Evolutionary conservation across 495 filamentous ascomycete species (phyloP).

Genomic region (Elasticomyces elasticus): DNA sequence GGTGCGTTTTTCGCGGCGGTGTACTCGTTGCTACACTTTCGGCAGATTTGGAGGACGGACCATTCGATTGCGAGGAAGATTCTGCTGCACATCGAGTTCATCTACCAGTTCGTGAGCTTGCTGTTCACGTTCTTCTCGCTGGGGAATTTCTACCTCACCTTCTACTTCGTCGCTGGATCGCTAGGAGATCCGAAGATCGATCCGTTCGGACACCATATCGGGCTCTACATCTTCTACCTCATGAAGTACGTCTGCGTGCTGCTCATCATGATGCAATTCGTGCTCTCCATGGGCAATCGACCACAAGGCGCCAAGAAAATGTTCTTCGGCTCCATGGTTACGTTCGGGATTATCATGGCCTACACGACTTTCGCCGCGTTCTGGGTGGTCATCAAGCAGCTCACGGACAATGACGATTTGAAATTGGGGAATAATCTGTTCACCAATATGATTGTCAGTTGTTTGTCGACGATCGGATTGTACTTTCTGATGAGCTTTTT

Average conservation of each 20-base stretch:
- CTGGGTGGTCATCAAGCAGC: conserved; percentile 75
- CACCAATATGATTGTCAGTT: conserved; percentile 89
- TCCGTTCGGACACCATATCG: conserved; percentile 80
- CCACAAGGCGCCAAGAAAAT: conserved; percentile 92
- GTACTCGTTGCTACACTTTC: conserved; percentile 91
- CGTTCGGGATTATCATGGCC: conserved; percentile 86
- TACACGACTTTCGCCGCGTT: conserved; percentile 84
- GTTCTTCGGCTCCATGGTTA: conserved; percentile 76
- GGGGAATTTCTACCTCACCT: conserved; percentile 96
- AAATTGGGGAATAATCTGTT: conserved; percentile 74
- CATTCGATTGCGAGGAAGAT: conserved; percentile 83
- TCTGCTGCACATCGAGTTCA: conserved; percentile 86
- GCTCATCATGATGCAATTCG: conserved; percentile 89
- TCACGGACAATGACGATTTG: conserved; percentile 45
- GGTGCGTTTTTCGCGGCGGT: conserved; percentile 98
- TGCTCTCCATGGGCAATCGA: conserved; percentile 95
- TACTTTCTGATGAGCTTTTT: conserved; percentile 95
- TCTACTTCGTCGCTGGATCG: conserved; percentile 97
- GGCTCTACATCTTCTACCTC: conserved; percentile 73
- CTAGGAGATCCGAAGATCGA: conserved; percentile 70
- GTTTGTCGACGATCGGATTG: conserved; percentile 76
- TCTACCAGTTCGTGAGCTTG: conserved; percentile 85
- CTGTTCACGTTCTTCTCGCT: conserved; percentile 97
- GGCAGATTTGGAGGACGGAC: conserved; percentile 87
- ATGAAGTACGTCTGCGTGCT: conserved; percentile 76